Conservation (phyloP, 345 rosid genomes). For the Populus davidiana region DNA sequence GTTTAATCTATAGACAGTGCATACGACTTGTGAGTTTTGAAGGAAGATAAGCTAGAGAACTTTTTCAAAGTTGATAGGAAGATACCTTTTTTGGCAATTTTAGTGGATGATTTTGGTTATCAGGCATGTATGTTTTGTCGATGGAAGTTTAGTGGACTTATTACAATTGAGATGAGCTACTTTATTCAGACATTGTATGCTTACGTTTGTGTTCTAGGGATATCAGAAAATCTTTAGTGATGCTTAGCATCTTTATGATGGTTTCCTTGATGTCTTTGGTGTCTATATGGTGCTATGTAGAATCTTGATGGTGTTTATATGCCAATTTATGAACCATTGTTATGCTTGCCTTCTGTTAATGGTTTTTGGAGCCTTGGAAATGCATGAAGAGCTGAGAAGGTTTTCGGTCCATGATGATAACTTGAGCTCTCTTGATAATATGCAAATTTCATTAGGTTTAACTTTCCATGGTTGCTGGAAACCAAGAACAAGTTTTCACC, state of each 20-base stretch:
- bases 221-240: not conserved
- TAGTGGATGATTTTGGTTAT: not conserved
- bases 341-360: not conserved
- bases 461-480: not conserved
- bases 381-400: not conserved
- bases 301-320: not conserved
- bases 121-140: not conserved
- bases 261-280: not conserved
- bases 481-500: not conserved
- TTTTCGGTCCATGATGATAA: not conserved
- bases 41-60: not conserved
- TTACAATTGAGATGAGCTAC: not conserved
- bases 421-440: not conserved
- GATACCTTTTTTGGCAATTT: not conserved
- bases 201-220: not conserved
- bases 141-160: not conserved
- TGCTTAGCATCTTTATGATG: not conserved
- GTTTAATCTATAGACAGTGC: not conserved
- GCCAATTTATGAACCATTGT: not conserved
- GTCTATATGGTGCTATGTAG: not conserved
- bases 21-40: not conserved
- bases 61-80: not conserved
- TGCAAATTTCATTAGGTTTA: not conserved
- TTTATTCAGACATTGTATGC: not conserved
- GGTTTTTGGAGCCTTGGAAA: not conserved